A percentile compares a stretch with the other conserved stretches of the same genome.
Evolutionary conservation across 2,329 filamentous ascomycete species (phyloP).

Genomic region (Calonectria fujianensis): DNA sequence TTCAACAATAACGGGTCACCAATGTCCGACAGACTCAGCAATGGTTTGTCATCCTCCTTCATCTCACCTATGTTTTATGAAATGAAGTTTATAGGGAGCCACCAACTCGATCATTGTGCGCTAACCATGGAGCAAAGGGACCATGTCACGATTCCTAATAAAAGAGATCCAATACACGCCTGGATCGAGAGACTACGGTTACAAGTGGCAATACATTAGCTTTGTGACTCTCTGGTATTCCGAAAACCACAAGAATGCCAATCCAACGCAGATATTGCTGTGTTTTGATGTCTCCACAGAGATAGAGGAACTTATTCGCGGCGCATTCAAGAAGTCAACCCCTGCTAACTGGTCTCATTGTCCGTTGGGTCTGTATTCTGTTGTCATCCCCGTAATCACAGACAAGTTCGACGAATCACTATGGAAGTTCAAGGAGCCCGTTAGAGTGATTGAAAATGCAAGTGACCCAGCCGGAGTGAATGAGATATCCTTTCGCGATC

Average conservation of each 20-base stretch:
- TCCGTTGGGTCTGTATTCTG: background rate
- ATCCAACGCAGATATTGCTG: constrained; percentile 4
- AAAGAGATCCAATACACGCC: background rate
- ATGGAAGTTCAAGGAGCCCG: background rate
- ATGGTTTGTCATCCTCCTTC: background rate
- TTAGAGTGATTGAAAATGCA: background rate
- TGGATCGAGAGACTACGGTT: background rate
- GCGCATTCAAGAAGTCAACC: background rate
- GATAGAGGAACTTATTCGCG: background rate
- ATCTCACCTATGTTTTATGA: background rate
- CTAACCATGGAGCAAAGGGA: background rate
- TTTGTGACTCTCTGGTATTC: constrained; percentile 4
- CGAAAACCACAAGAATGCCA: background rate
- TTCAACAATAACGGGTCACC: background rate
- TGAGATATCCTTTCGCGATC: too few relatives aligned
- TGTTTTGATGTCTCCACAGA: background rate
- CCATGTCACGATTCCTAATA: constrained; percentile 6
- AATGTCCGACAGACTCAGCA: background rate
- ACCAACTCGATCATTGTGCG: too few relatives aligned
- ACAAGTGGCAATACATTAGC: constrained; percentile 14
- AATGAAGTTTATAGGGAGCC: background rate
- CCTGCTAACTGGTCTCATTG: background rate
- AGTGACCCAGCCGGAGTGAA: background rate
- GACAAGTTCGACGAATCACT: background rate
- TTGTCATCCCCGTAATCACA: background rate